These are phyloP conservation scores for Xerocomus brunneocitrinus DNA, from an alignment of 768 basidiomycete genomes.

Conservation along the genomic window DNA sequence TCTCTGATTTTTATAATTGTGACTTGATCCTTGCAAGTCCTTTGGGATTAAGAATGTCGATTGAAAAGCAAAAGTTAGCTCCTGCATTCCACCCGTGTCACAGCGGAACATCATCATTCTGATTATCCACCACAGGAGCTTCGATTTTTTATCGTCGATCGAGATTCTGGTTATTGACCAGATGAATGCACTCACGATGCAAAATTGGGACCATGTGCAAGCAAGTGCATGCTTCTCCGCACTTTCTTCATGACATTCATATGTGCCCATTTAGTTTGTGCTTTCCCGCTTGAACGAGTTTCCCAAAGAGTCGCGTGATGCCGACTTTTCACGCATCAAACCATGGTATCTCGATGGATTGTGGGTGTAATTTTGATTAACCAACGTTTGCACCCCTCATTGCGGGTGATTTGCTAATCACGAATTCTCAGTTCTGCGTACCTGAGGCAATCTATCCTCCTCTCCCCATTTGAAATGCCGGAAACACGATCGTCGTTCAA, in stretches of 20 bases:
- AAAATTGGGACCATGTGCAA: conserved; percentile 99
- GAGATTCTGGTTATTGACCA: conserved; percentile 91
- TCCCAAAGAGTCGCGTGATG: conserved; percentile 89
- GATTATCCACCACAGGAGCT: conserved; percentile 46
- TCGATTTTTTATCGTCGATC: conserved; percentile 90
- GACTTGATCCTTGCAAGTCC: conserved; percentile 95
- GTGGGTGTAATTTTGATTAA: conserved; percentile 46
- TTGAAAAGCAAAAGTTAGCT: conserved; percentile 89
- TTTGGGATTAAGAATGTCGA: conserved; percentile 81
- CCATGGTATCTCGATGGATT: conserved; percentile 96
- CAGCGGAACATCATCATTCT: neutral
- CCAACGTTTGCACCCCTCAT: conserved; percentile 63
- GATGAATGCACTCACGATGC: conserved; percentile 90
- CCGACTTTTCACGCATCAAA: conserved; percentile 95
- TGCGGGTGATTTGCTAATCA: conserved; percentile 23
- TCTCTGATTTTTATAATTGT: conserved; percentile 83
- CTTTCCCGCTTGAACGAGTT: conserved; percentile 81
- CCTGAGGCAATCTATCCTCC: conserved; percentile 83
- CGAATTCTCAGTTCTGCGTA: conserved; percentile 58
- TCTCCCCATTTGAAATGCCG: conserved; percentile 86
- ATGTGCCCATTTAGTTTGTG: conserved; percentile 57
- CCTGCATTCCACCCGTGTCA: neutral
- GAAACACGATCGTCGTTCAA: conserved; percentile 83
- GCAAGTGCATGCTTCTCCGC: conserved; percentile 36
- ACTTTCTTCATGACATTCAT: neutral